Conservation (phyloP, 2,329 filamentous ascomycete species). For the Diplodia scrobiculata region DNA sequence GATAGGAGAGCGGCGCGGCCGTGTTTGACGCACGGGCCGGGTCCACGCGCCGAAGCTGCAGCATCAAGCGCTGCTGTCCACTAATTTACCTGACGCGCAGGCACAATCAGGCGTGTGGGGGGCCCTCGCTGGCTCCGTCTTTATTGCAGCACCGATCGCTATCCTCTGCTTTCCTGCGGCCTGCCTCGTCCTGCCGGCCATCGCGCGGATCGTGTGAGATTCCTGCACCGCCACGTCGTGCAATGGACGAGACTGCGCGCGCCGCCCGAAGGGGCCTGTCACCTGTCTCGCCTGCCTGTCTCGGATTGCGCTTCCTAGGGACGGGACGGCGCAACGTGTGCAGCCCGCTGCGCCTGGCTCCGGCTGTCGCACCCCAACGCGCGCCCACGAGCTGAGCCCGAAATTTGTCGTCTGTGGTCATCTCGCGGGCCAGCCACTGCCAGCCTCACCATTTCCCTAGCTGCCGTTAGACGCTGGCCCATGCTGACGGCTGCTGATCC, state of each 20-base stretch:
- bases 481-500: conserved; percentile 26
- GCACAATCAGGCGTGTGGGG: conserved; percentile 21
- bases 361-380: conserved; percentile 10
- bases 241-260: conserved; percentile 18
- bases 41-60: conserved; percentile 23
- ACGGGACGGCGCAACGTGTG: no score
- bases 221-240: conserved; percentile 25
- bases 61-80: conserved; percentile 26
- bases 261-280: conserved; percentile 8
- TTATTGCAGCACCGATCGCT: conserved; percentile 26
- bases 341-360: background rate
- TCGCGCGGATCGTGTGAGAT: conserved; percentile 22
- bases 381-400: conserved; percentile 16
- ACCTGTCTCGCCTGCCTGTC: background rate
- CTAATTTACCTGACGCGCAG: conserved; percentile 5
- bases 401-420: conserved; percentile 17
- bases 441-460: conserved; percentile 27
- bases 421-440: conserved; percentile 3
- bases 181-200: conserved; percentile 11
- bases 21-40: conserved; percentile 21
- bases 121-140: conserved; percentile 20
- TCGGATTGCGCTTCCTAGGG: background rate
- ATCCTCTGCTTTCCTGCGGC: conserved; percentile 11
- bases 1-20: conserved; percentile 27
- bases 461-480: conserved; percentile 26